Base-by-base conservation (phyloP, 2,329 filamentous ascomycete species). In the Myriosclerotinia curreyana region DNA sequence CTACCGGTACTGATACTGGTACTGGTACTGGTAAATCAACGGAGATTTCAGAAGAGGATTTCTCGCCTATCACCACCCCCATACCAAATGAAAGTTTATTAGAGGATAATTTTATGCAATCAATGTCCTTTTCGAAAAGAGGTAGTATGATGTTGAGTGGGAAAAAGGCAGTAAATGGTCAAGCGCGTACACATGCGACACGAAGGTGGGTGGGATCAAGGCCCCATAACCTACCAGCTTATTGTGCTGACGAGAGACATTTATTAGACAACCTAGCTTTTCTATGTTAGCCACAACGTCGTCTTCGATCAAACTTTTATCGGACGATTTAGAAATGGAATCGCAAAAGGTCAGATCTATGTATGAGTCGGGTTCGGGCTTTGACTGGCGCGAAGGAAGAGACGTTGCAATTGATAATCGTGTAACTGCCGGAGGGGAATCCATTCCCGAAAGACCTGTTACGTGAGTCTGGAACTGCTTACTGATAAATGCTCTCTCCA, bases 131-230 rank as follows among this genome's bases (percentile, higher is more conserved):
- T 72, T 86, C 85, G 64, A 85, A 86, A 67, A 80, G 85, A 69
- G 85, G 85, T 68, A 87, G 85, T 75, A 78, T 88, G 70, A 84
- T 88, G 80, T 80, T 86, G 72, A 80, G 81, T 67, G 80, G 79
- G 61, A 81, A 81, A 72, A 75, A 73, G 58, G 71, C 67, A 34
- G 66, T 70, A 2, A 69, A 71, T 66, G 65, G 62, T 2, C 71
- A 73, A 49, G 66, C 64, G 48, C 65, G 72, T 11, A 50, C 44
- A 53, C 65, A 69, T 66, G 68, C 51, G 28, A 67, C 66, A n/a
- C 64, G 68, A 65, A 72, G 69, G 72, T 71, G 65, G 50, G 69
- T 66, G 52, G 50, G 17, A 52, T 34, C 17, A 38, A n/a, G 17
- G 42, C 52, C 53, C 51, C 46, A 11, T 58, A 38, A 34, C 25